Conservation (phyloP, 116 monocot genomes). For the Posidonia oceanica region DNA sequence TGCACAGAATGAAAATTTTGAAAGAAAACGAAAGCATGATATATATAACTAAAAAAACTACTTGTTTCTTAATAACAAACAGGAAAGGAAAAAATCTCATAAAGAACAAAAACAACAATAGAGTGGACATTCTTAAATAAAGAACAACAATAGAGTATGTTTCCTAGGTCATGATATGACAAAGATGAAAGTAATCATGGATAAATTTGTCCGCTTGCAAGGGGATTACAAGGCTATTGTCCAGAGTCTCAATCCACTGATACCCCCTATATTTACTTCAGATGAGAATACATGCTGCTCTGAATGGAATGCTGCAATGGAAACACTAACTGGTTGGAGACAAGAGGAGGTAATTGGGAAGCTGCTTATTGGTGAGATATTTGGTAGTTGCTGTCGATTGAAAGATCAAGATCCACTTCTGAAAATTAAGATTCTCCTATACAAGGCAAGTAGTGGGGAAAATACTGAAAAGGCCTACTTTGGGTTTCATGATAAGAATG, state of each 20-base stretch:
- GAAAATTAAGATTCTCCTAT: constrained; percentile 35
- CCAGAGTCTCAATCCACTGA: constrained; percentile 54
- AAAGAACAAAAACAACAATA: too few relatives aligned
- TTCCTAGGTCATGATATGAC: constrained; percentile 72
- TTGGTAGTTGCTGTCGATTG: constrained; percentile 31
- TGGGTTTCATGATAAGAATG: constrained; percentile 29
- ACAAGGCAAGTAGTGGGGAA: constrained; percentile 29
- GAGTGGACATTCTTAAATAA: too few relatives aligned
- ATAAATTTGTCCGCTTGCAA: constrained; percentile 61
- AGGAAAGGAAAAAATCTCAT: too few relatives aligned
- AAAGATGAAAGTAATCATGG: constrained; percentile 48
- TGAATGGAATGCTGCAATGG: constrained; percentile 81
- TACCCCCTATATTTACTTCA: constrained; percentile 67
- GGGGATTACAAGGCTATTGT: constrained; percentile 69
- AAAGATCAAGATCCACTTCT: constrained; percentile 35
- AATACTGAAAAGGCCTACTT: constrained; percentile 34
- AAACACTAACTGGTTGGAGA: constrained; percentile 35
- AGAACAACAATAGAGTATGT: constrained; percentile 22
- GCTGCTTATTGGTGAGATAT: constrained; percentile 35
- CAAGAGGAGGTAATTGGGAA: constrained; percentile 32
- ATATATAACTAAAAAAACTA: too few relatives aligned
- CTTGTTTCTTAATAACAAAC: too few relatives aligned
- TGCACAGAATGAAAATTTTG: too few relatives aligned
- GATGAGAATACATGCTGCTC: constrained; percentile 59
- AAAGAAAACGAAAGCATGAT: too few relatives aligned